Base-by-base conservation (phyloP, 306 rosid species). In the Dryas alaskensis region DNA sequence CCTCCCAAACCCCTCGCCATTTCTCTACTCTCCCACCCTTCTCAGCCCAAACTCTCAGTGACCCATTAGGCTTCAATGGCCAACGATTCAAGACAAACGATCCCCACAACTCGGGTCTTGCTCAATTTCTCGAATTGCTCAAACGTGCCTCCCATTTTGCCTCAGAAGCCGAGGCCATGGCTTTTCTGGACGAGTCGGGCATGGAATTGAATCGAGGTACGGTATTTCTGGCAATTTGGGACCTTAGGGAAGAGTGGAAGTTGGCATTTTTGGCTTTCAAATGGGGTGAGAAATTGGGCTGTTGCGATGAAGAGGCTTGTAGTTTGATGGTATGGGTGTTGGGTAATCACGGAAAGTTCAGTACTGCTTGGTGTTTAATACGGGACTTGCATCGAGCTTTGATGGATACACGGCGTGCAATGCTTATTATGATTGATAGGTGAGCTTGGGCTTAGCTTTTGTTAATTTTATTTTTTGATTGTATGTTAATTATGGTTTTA, bases 401-500 rank as follows among this genome's bases (percentile, higher is more conserved):
- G 52, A 60, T 89, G 73, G 79, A 86, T 76, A 83, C 94, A 0
- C 81, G 87, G 50, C 82, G 77, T 44, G 92, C 96, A 22, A 85
- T 91, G 97, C 87, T 89, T 72, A 76, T 82, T 39, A 91, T 94
- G 92, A 88, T 94, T 83, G 98, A 94, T 67, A 88, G 97, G 96
- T 94, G 25, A 76, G 57, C 40, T 62, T 79, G 2, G 22, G 60
- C 19, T 48, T 49, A 40, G 62, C 8, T 60, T 76, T n/a, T n/a
- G n/a, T n/a, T n/a, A n/a, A n/a, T n/a, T n/a, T n/a, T 8, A 10
- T 13, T 45, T 31, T 10, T 72, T 52, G 17, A 53, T 37, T 52
- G 10, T 31, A 63, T 40, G 22, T 11, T 40, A 10, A 27, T 22
- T 51, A 9, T 58, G 40, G 17, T 67, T 44, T 55, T 12, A 50